Evolutionary conservation across 352 stramenopile genomes (phyloP).

Genomic region (Globisporangium megalacanthum): DNA sequence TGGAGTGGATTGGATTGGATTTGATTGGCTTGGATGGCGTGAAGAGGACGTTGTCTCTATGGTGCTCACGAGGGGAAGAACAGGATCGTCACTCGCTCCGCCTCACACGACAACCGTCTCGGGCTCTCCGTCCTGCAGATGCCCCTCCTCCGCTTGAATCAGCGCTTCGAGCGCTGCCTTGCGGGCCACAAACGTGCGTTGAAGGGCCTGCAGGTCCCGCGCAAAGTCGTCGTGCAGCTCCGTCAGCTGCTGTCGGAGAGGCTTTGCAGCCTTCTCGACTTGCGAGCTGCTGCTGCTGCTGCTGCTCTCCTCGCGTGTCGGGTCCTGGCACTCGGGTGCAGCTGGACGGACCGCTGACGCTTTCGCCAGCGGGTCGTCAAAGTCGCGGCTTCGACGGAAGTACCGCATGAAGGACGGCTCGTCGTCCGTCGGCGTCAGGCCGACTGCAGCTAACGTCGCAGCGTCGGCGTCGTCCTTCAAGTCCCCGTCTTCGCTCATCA

Average conservation of each 20-base stretch:
- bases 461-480: conserved; percentile 2
- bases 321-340: neutral
- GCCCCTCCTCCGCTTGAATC: conserved; percentile 25
- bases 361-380: conserved; percentile 7
- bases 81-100: neutral
- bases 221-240: conserved; percentile 50
- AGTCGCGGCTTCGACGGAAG: conserved; percentile 33
- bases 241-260: conserved; percentile 41
- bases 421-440: neutral
- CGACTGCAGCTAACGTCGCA: neutral
- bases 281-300: neutral
- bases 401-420: conserved; percentile 86
- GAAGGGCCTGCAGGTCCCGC: conserved; percentile 33
- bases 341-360: conserved; percentile 11
- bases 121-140: neutral
- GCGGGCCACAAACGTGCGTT: conserved; percentile 28
- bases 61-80: neutral
- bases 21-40: too few species aligned
- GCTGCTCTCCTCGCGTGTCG: conserved; percentile 5
- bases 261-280: conserved; percentile 10
- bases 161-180: conserved; percentile 44
- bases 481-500: conserved; percentile 10
- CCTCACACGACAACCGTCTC: conserved; percentile 14
- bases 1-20: too few species aligned
- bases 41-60: too few species aligned